Evolutionary conservation across 2,329 filamentous ascomycete genomes (phyloP).

Genomic region (Blumeriella jaapii): DNA sequence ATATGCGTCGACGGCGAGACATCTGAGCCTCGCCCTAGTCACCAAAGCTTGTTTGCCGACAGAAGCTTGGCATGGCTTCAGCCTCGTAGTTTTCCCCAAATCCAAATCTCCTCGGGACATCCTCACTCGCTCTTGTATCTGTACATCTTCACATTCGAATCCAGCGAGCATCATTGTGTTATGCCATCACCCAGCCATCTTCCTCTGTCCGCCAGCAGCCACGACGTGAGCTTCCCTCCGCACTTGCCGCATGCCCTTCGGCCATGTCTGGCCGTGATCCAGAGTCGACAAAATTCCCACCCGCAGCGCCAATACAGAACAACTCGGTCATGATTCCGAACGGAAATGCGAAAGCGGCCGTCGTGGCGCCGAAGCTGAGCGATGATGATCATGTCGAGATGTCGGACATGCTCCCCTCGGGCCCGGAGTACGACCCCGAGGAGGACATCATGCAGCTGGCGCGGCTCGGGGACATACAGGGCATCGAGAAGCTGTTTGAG

Average conservation of each 20-base stretch:
- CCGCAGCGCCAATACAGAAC: conserved; percentile 13
- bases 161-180: too few relatives aligned
- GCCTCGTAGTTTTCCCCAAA: too few relatives aligned
- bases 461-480: conserved; percentile 71
- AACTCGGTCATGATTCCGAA: conserved; percentile 33
- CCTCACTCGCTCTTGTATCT: too few relatives aligned
- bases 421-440: conserved; percentile 31
- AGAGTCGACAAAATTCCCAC: neutral
- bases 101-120: too few relatives aligned
- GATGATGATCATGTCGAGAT: conserved; percentile 27
- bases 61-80: too few relatives aligned
- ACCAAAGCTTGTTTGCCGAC: too few relatives aligned
- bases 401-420: conserved; percentile 22
- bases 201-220: too few relatives aligned
- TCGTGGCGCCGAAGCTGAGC: conserved; percentile 44
- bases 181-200: too few relatives aligned
- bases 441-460: conserved; percentile 95
- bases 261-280: neutral
- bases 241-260: neutral
- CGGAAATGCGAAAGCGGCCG: conserved; percentile 42
- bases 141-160: too few relatives aligned
- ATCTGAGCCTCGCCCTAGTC: too few relatives aligned
- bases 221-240: neutral
- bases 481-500: conserved; percentile 84
- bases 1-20: too few relatives aligned